phyloP scores from a whole-genome alignment of 2,329 filamentous ascomycete species.

The Microcera coccophila region DNA sequence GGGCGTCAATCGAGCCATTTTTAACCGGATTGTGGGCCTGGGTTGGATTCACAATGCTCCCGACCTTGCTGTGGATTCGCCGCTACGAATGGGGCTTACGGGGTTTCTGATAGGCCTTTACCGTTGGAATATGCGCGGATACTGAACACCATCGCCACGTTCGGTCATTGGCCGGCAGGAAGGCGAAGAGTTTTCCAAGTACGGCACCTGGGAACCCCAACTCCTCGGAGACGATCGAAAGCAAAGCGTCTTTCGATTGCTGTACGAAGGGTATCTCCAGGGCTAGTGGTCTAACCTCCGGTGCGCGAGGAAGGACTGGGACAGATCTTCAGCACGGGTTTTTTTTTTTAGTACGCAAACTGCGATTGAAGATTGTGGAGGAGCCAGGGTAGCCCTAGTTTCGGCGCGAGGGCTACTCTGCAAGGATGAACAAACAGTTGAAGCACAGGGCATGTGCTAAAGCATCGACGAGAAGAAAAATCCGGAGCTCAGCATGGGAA shows the following conservation, averaged over 20 bases:
- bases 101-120: not conserved
- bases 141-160: not conserved
- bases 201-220: not conserved
- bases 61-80: constrained; percentile 10
- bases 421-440: constrained; percentile 19
- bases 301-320: constrained; percentile 13
- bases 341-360: constrained; percentile 22
- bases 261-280: not conserved
- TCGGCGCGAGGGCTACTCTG: constrained; percentile 21
- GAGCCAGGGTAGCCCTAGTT: constrained; percentile 29
- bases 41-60: constrained; percentile 13
- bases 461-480: constrained; percentile 19
- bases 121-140: not conserved
- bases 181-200: not conserved
- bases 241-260: not conserved
- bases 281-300: not conserved
- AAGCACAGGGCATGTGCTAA: constrained; percentile 29
- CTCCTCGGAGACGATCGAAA: not conserved
- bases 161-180: not conserved
- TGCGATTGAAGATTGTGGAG: constrained; percentile 24
- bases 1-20: constrained; percentile 13
- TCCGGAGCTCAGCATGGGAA: constrained; percentile 4
- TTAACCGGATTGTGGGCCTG: constrained; percentile 18
- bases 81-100: constrained; percentile 2
- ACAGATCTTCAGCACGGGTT: constrained; percentile 18